Evolutionary conservation across 139 green algal species (phyloP).

Genomic region (Bryopsis sp.): DNA sequence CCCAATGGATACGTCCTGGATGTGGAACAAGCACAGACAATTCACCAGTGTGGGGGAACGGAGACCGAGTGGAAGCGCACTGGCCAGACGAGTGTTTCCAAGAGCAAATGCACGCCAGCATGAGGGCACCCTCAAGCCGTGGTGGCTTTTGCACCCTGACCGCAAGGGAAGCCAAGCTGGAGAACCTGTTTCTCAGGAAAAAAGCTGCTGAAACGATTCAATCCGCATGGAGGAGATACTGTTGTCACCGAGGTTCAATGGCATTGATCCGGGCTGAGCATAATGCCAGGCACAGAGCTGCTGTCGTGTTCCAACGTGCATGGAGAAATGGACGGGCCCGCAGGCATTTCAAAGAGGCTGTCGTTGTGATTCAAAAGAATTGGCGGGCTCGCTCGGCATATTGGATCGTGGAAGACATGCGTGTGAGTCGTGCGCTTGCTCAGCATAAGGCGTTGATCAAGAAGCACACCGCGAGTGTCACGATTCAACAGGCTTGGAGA

Average conservation of each 20-base stretch:
- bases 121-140: not conserved
- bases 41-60: too few species aligned
- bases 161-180: not conserved
- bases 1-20: too few species aligned
- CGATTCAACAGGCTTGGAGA: too few species aligned
- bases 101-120: not conserved
- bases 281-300: slow-evolving; percentile 5
- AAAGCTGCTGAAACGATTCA: not conserved
- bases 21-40: too few species aligned
- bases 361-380: slow-evolving; percentile 22
- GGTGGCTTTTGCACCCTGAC: not conserved
- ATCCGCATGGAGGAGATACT: not conserved
- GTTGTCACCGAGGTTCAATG: not conserved
- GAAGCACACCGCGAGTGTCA: too few species aligned
- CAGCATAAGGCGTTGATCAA: too few species aligned
- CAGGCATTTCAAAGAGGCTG: slow-evolving; percentile 22
- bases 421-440: too few species aligned
- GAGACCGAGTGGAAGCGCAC: too few species aligned
- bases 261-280: too few species aligned
- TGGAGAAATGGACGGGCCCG: slow-evolving; percentile 11
- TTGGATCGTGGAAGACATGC: too few species aligned
- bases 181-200: slow-evolving; percentile 5
- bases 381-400: not conserved
- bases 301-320: slow-evolving; percentile 6
- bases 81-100: not conserved